phyloP scores from a whole-genome alignment of 192 early-diverging fungal species.

The Umbelopsis isabellina region DNA sequence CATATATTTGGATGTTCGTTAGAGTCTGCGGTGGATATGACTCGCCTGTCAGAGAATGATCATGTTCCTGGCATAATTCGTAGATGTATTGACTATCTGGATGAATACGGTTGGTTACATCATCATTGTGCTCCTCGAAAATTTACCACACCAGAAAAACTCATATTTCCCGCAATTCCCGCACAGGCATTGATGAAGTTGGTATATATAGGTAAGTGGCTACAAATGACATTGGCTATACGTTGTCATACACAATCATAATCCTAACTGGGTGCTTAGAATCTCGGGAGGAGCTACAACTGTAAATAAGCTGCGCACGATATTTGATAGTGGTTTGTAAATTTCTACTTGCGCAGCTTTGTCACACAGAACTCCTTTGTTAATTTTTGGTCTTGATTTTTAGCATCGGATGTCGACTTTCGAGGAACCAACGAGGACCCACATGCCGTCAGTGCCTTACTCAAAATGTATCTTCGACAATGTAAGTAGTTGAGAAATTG shows the following conservation, averaged over 20 bases:
- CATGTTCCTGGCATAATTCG: constrained; percentile 35
- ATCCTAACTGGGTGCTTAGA: constrained; percentile 24
- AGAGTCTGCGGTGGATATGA: constrained; percentile 33
- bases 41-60: constrained; percentile 28
- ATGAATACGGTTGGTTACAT: constrained; percentile 31
- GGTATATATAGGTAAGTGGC: constrained; percentile 53
- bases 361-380: too few relatives aligned
- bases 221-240: neutral
- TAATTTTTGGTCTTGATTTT: too few relatives aligned
- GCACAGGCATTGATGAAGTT: constrained; percentile 51
- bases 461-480: constrained; percentile 65
- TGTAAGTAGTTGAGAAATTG: constrained; percentile 42
- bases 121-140: too few relatives aligned
- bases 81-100: constrained; percentile 41
- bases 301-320: constrained; percentile 51
- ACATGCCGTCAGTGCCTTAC: constrained; percentile 59
- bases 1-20: constrained; percentile 37
- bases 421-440: constrained; percentile 49
- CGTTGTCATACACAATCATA: neutral
- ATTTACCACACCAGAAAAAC: neutral
- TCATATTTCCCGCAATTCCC: neutral
- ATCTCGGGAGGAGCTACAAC: constrained; percentile 54
- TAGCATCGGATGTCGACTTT: constrained; percentile 51
- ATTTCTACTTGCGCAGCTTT: neutral
- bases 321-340: constrained; percentile 52